Conservation (phyloP, 208 protist species). For the Crithidia thermophila region DNA sequence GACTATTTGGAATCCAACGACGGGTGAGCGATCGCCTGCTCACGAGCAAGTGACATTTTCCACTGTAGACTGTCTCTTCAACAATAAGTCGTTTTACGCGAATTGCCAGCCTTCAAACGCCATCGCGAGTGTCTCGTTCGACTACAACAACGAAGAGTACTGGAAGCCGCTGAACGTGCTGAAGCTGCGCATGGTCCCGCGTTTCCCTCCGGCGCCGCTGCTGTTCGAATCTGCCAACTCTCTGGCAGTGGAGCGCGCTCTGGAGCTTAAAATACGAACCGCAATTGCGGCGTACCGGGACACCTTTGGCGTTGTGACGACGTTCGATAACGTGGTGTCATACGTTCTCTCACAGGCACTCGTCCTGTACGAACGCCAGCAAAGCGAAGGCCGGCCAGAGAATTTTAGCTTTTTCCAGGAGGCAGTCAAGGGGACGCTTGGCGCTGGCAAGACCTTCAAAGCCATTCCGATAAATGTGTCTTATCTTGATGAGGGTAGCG, state of each 20-base stretch:
- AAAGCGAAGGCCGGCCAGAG: slow-evolving; percentile 37
- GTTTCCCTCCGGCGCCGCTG: slow-evolving; percentile 70
- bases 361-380: slow-evolving; percentile 79
- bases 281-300: slow-evolving; percentile 72
- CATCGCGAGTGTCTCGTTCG: slow-evolving; percentile 68
- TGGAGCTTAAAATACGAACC: slow-evolving; percentile 57
- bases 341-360: slow-evolving; percentile 88
- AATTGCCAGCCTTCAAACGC: slow-evolving; percentile 78
- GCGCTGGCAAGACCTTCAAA: slow-evolving; percentile 90
- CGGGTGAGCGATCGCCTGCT: slow-evolving; percentile 54
- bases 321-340: slow-evolving; percentile 77
- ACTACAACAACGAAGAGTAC: slow-evolving; percentile 87
- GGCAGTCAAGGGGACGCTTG: slow-evolving; percentile 84
- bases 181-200: slow-evolving; percentile 88
- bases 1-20: slow-evolving; percentile 83
- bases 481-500: slow-evolving; percentile 60
- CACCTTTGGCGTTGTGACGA: slow-evolving; percentile 64
- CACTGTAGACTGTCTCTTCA: slow-evolving; percentile 88
- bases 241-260: slow-evolving; percentile 46
- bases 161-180: slow-evolving; percentile 92
- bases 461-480: slow-evolving; percentile 91
- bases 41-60: slow-evolving; percentile 53
- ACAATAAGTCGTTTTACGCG: slow-evolving; percentile 87
- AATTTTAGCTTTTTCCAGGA: slow-evolving; percentile 81
- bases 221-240: slow-evolving; percentile 40